Conservation (phyloP, 2,329 filamentous ascomycete genomes). For the Bipolaris zeicola region DNA sequence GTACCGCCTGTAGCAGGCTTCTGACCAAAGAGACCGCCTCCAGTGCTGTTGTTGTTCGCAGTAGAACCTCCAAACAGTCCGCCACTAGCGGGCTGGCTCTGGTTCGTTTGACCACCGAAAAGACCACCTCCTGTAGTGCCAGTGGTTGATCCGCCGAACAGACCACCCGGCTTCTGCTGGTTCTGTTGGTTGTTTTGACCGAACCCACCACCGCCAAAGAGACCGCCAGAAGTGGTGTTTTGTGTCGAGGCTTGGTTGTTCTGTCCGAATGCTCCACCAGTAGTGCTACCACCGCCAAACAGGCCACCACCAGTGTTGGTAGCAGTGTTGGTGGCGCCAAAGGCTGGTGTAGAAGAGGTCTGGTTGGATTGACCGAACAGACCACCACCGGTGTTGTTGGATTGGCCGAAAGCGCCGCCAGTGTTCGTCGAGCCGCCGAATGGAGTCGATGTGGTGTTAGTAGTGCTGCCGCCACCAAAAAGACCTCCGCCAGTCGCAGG, state of each 20-base stretch:
- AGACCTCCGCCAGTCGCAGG: slow-evolving; percentile 42
- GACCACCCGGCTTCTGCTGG: slow-evolving; percentile 48
- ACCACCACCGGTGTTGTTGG: slow-evolving; percentile 41
- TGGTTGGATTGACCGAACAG: slow-evolving; percentile 43
- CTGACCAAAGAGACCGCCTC: slow-evolving; percentile 51
- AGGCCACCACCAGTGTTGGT: slow-evolving; percentile 37
- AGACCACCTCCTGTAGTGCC: slow-evolving; percentile 53
- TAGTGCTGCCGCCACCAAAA: slow-evolving; percentile 40
- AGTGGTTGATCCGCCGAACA: slow-evolving; percentile 39
- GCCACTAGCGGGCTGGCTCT: slow-evolving; percentile 31
- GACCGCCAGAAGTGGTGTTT: slow-evolving; percentile 40
- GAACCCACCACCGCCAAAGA: slow-evolving; percentile 51
- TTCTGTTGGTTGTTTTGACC: slow-evolving; percentile 45
- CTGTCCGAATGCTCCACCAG: slow-evolving; percentile 40
- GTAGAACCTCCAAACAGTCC: slow-evolving; percentile 60
- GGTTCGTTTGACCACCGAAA: slow-evolving; percentile 53
- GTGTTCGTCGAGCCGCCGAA: slow-evolving; percentile 37
- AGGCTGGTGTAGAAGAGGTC: slow-evolving; percentile 33
- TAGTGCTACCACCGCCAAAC: slow-evolving; percentile 34
- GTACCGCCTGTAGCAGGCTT: slow-evolving; percentile 30
- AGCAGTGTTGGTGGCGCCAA: slow-evolving; percentile 34
- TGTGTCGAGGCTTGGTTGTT: slow-evolving; percentile 36
- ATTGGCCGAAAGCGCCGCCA: slow-evolving; percentile 30
- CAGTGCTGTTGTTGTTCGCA: slow-evolving; percentile 37
- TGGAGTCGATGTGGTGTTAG: slow-evolving; percentile 31